Evolutionary conservation across 2,329 filamentous ascomycete species (phyloP), one percentile per base, ranked within the genome.

Genomic region (Diaporthe destruens): DNA sequence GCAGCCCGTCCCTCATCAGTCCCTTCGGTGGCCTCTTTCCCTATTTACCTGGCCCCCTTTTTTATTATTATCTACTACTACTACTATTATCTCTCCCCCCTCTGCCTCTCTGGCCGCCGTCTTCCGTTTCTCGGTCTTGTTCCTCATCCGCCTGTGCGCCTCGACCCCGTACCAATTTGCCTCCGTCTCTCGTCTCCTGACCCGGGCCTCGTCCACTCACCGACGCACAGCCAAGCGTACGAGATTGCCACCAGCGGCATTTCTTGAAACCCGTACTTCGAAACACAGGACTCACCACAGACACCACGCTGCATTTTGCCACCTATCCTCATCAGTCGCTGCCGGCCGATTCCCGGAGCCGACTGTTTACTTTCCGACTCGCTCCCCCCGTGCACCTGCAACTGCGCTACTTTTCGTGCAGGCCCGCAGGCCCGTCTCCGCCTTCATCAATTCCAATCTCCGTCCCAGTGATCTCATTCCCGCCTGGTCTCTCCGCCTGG

Each of bases 241-340:
- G 49, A 65, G 44, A 65, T 65, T 65, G 61, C 61, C 20, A 65
- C 61, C 20, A 65, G 61, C 61, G 61, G 29, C 61, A 65, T 65
- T 65, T 65, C 61, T 65, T 65, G 61, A 65, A 65, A 65, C 61
- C 61, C 44, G 32, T 23, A 51, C 44, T 65, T 49, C 61, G 61
- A 65, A 51, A 65, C 61, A 65, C 61, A 39, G 25, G n/a, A 36
- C 36, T 65, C 44, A 65, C 18, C 61, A 65, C 59, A 51, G 20
- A 16, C 14, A 18, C 6, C 39, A 18, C 42, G 18, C 11, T 36
- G 25, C 61, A 25, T 18, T 25, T 49, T 9, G 20, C 44, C 16
- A 51, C 20, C n/a, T 23, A 2, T 11, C 53, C 32, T 6, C 29
- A 34, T 23, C 20, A 36, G 18, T 6, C 61, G 14, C 47, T 25